A percentile compares a stretch with the other conserved stretches of the same genome.
phyloP scores from a whole-genome alignment of 306 rosid species.

The Quercus suber region DNA sequence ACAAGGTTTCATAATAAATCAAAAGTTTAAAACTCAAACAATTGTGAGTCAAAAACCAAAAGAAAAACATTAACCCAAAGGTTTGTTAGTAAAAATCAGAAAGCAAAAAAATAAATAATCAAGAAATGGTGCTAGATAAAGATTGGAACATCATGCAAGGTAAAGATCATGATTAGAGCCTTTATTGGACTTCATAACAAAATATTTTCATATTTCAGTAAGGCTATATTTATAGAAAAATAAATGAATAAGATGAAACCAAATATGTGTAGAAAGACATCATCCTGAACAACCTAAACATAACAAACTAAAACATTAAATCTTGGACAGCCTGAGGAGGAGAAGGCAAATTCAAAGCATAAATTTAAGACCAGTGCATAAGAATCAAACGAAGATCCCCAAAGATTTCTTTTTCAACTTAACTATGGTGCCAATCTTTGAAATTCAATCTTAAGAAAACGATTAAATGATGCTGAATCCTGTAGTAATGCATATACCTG shows the following conservation, averaged over 20 bases:
- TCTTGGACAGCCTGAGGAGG: not conserved
- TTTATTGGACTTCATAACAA: not conserved
- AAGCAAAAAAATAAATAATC: not conserved
- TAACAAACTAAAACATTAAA: not conserved
- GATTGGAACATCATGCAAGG: not conserved
- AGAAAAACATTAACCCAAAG: not conserved
- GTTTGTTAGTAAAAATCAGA: not conserved
- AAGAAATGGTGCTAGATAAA: not conserved
- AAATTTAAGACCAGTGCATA: not conserved
- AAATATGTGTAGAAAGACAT: not conserved
- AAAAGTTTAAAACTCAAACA: not conserved
- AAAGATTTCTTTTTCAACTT: not conserved
- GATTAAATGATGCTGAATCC: not conserved
- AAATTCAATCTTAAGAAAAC: not conserved
- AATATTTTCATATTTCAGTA: not conserved
- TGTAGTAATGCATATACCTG: conserved; percentile 53
- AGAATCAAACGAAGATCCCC: not conserved
- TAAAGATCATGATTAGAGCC: not conserved
- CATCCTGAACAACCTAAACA: not conserved
- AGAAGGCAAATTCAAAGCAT: not conserved
- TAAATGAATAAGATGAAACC: not conserved
- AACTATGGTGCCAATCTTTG: conserved; percentile 3
- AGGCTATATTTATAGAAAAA: not conserved
- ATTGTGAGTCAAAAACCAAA: not conserved
- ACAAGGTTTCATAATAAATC: not conserved